These are phyloP conservation scores for Linum lewisii DNA, from an alignment of 345 rosid species.

Conservation along the genomic window DNA sequence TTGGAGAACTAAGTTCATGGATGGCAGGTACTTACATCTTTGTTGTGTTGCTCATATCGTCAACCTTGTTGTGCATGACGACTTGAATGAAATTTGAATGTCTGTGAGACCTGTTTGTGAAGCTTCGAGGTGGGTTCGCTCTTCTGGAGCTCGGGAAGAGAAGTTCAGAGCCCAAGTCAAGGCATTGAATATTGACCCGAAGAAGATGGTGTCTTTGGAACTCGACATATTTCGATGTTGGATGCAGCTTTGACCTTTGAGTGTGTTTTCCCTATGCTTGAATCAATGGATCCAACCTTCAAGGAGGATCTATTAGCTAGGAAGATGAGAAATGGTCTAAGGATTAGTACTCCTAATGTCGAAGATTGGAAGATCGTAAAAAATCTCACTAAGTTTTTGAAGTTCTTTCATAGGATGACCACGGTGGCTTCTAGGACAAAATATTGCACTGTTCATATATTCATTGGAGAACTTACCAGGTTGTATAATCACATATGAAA, in stretches of 20 bases:
- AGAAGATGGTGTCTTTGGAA: not conserved
- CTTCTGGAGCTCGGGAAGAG: not conserved
- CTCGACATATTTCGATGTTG: not conserved
- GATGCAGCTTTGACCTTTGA: not conserved
- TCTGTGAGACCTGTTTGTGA: not conserved
- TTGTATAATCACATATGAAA: too few relatives aligned
- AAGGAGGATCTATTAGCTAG: not conserved
- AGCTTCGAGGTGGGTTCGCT: not conserved
- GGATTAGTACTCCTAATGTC: too few relatives aligned
- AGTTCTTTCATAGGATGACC: too few relatives aligned
- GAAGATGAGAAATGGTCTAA: too few relatives aligned
- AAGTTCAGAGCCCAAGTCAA: not conserved
- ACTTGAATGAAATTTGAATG: too few relatives aligned
- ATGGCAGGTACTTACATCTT: not conserved
- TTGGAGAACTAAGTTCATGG: not conserved
- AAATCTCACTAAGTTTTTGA: too few relatives aligned
- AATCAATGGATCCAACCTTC: not conserved
- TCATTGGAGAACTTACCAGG: too few relatives aligned
- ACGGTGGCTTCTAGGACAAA: too few relatives aligned
- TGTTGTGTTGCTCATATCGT: not conserved
- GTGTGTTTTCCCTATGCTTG: not conserved
- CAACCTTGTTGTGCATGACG: not conserved
- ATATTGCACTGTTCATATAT: too few relatives aligned
- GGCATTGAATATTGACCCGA: not conserved
- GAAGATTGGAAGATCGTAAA: too few relatives aligned